A percentile compares a stretch with the other conserved stretches of the same genome.
Evolutionary conservation across 352 stramenopile genomes (phyloP).

Genomic region (Phytophthora melonis): DNA sequence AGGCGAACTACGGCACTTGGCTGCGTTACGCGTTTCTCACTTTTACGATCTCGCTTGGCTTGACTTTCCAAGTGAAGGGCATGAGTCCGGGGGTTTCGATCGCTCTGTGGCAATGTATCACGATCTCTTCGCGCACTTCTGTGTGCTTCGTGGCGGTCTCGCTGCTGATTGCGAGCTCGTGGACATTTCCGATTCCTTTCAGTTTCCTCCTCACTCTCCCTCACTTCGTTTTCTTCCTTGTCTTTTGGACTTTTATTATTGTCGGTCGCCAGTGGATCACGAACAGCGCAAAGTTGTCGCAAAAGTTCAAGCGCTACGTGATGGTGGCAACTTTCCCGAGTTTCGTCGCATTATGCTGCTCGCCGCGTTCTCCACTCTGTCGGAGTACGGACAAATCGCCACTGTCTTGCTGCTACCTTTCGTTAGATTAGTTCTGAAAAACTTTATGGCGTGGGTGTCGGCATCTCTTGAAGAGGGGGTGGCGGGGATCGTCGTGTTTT

Average conservation of each 20-base stretch:
- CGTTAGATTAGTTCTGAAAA: conserved; percentile 2
- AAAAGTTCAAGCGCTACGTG: not conserved
- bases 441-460: not conserved
- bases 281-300: not conserved
- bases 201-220: not conserved
- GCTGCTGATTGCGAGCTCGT: not conserved
- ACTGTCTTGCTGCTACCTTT: not conserved
- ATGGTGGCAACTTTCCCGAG: not conserved
- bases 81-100: not conserved
- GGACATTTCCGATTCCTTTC: not conserved
- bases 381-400: not conserved
- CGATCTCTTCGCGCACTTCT: not conserved
- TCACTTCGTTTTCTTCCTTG: not conserved
- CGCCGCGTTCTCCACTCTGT: conserved; percentile 1
- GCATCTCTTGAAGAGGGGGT: not conserved
- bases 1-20: not conserved
- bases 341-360: not conserved
- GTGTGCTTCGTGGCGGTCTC: not conserved
- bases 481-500: conserved; percentile 6
- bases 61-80: not conserved
- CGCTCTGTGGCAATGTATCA: not conserved
- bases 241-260: not conserved
- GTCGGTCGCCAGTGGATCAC: not conserved
- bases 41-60: not conserved
- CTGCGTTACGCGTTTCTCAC: not conserved